phyloP scores from a whole-genome alignment of 176 grass and related monocot species.

The Bolboschoenus planiculmis region DNA sequence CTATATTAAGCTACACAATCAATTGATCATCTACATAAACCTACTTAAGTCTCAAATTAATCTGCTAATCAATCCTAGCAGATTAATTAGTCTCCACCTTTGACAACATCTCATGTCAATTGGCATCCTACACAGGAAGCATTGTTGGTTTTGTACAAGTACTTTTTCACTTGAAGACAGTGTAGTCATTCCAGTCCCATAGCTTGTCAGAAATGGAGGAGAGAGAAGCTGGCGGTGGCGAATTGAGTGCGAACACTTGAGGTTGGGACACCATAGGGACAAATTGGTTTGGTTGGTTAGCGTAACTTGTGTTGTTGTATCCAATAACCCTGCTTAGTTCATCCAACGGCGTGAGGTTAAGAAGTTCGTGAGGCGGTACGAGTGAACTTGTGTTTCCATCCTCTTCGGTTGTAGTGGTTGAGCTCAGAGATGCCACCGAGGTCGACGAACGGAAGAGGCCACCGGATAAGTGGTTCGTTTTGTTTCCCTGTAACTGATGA shows the following conservation, averaged over 20 bases:
- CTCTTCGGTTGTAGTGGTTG: slow-evolving; percentile 77
- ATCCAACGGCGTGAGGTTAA: slow-evolving; percentile 57
- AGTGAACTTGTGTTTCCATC: slow-evolving; percentile 50
- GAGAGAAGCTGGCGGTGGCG: slow-evolving; percentile 37
- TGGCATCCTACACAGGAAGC: neutral
- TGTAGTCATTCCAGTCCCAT: slow-evolving; percentile 92
- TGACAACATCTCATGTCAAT: neutral
- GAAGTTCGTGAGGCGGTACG: slow-evolving; percentile 32
- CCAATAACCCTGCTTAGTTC: slow-evolving; percentile 65
- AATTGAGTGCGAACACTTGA: slow-evolving; percentile 15
- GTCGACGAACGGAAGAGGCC: slow-evolving; percentile 36
- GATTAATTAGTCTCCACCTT: neutral
- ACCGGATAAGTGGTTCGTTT: slow-evolving; percentile 10
- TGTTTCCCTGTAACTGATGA: slow-evolving; percentile 18
- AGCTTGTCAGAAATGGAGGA: slow-evolving; percentile 66
- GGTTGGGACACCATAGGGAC: slow-evolving; percentile 11
- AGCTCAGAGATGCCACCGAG: slow-evolving; percentile 51
- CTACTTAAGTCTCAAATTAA: slow-evolving; percentile 3
- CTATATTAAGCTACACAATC: slow-evolving; percentile 14
- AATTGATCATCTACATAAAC: neutral
- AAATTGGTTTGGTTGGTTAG: slow-evolving; percentile 29
- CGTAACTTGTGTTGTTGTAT: slow-evolving; percentile 30
- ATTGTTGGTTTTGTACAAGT: neutral
- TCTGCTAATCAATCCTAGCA: slow-evolving; percentile 12
- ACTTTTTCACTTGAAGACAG: slow-evolving; percentile 65